These are phyloP conservation scores for Ceratocystiopsis sp. DNA, from an alignment of 2,329 filamentous ascomycete genomes.

Conservation along the genomic window DNA sequence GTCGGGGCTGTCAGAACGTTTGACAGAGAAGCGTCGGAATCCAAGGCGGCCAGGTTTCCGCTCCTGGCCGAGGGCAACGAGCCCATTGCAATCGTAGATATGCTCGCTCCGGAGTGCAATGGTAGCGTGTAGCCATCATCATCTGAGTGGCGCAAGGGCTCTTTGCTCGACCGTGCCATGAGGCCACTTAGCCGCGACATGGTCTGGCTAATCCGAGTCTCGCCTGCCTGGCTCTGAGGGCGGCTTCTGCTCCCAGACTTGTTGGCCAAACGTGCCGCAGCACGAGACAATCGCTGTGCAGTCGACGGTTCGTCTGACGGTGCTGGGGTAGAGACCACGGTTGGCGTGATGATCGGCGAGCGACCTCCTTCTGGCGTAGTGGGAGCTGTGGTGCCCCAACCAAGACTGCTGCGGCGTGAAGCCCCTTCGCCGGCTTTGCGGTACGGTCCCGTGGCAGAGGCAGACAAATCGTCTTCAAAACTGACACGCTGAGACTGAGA, in stretches of 20 bases:
- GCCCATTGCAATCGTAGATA: too few species aligned
- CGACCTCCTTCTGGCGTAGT: constrained; percentile 15
- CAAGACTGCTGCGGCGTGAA: constrained; percentile 34
- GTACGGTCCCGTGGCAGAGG: constrained; percentile 11
- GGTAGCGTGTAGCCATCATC: constrained; percentile 2
- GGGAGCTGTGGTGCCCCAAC: constrained; percentile 24
- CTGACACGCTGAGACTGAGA: constrained; percentile 27
- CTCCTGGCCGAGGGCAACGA: too few species aligned
- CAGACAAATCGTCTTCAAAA: constrained; percentile 24
- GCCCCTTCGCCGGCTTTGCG: constrained; percentile 12
- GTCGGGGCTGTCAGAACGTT: too few species aligned
- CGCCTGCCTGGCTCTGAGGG: constrained; percentile 39
- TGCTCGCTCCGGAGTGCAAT: too few species aligned
- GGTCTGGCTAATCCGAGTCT: constrained; percentile 38
- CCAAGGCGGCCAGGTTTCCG: too few species aligned
- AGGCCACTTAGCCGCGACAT: constrained; percentile 38
- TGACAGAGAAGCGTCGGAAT: too few species aligned
- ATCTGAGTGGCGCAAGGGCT: constrained; percentile 22
- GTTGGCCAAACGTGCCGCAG: constrained; percentile 35
- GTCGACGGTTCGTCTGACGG: constrained; percentile 30
- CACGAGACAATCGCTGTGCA: constrained; percentile 36
- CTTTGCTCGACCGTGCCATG: constrained; percentile 30
- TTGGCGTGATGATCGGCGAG: constrained; percentile 15
- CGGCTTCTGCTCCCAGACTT: constrained; percentile 29
- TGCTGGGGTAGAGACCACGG: too few species aligned